These are phyloP conservation scores for Metschnikowia lunata DNA, from an alignment of 805 yeast species.

Conservation along the genomic window DNA sequence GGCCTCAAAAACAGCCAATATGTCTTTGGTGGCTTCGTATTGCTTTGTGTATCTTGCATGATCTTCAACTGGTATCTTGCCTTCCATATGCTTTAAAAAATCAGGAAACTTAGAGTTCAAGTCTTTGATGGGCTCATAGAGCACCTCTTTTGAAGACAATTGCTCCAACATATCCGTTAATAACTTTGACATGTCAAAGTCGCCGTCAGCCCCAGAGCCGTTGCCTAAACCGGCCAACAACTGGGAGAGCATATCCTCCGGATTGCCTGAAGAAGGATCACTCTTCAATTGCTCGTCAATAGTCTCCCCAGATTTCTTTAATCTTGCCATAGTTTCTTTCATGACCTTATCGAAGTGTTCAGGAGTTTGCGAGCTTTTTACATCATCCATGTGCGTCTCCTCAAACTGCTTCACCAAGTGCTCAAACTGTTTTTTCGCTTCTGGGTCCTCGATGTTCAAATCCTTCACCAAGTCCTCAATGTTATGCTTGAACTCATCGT, in stretches of 20 bases:
- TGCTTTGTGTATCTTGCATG: slow-evolving; percentile 56
- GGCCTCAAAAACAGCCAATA: slow-evolving; percentile 64
- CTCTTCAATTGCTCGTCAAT: slow-evolving; percentile 57
- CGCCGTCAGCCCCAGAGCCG: slow-evolving; percentile 34
- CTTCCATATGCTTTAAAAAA: slow-evolving; percentile 58
- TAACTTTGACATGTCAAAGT: slow-evolving; percentile 59
- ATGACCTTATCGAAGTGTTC: slow-evolving; percentile 67
- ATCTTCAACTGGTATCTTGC: slow-evolving; percentile 43
- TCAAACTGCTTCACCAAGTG: slow-evolving; percentile 43
- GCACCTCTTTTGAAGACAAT: slow-evolving; percentile 76
- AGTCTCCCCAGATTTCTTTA: slow-evolving; percentile 69
- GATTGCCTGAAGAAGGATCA: slow-evolving; percentile 38
- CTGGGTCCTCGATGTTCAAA: slow-evolving; percentile 49
- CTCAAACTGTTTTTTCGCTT: slow-evolving; percentile 48
- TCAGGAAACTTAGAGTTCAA: slow-evolving; percentile 66
- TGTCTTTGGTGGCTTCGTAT: slow-evolving; percentile 52
- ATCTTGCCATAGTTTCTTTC: slow-evolving; percentile 71
- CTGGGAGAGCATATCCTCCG: slow-evolving; percentile 57
- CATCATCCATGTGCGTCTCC: slow-evolving; percentile 29
- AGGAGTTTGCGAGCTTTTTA: slow-evolving; percentile 27
- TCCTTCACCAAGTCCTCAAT: slow-evolving; percentile 45
- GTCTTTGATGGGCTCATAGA: slow-evolving; percentile 86
- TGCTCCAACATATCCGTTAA: slow-evolving; percentile 74
- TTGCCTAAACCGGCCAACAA: slow-evolving; percentile 48
- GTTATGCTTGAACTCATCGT: slow-evolving; percentile 29